Evolutionary conservation across 129 eudicot species (phyloP).

Genomic region (Solidago caesia): DNA sequence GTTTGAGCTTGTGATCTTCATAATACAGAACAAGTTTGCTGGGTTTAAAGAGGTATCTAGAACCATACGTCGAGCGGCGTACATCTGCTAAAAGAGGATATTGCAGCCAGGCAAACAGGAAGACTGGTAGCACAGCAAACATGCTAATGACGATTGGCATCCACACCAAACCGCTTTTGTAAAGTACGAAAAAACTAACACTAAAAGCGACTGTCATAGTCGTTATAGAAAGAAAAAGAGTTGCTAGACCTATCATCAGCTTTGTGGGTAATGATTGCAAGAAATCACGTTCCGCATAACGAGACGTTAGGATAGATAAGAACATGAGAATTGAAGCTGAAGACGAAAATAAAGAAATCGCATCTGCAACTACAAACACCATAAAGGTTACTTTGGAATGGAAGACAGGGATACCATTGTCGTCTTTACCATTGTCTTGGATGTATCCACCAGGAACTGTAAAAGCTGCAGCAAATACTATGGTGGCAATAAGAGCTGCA

Average conservation of each 20-base stretch:
- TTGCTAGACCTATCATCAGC: constrained; percentile 33
- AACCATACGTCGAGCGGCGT: constrained; percentile 41
- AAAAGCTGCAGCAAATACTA: constrained; percentile 47
- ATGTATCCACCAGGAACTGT: constrained; percentile 47
- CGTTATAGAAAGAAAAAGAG: constrained; percentile 38
- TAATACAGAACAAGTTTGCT: constrained; percentile 19
- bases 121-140: constrained; percentile 38
- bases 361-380: constrained; percentile 37
- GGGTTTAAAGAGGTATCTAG: constrained; percentile 34
- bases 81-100: constrained; percentile 50
- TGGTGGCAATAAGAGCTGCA: constrained; percentile 45
- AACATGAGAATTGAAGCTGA: constrained; percentile 47
- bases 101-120: constrained; percentile 41
- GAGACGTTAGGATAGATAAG: constrained; percentile 51
- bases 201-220: constrained; percentile 42
- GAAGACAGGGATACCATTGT: constrained; percentile 37
- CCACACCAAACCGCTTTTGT: constrained; percentile 28
- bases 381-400: constrained; percentile 15
- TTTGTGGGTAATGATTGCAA: constrained; percentile 42
- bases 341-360: constrained; percentile 41
- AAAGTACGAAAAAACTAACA: constrained; percentile 37
- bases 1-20: constrained; percentile 2
- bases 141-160: constrained; percentile 31
- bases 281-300: constrained; percentile 64
- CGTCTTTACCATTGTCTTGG: neutral